Evolutionary conservation across 2,329 filamentous ascomycete genomes (phyloP).

Genomic region (Aphanoascus verrucosus): DNA sequence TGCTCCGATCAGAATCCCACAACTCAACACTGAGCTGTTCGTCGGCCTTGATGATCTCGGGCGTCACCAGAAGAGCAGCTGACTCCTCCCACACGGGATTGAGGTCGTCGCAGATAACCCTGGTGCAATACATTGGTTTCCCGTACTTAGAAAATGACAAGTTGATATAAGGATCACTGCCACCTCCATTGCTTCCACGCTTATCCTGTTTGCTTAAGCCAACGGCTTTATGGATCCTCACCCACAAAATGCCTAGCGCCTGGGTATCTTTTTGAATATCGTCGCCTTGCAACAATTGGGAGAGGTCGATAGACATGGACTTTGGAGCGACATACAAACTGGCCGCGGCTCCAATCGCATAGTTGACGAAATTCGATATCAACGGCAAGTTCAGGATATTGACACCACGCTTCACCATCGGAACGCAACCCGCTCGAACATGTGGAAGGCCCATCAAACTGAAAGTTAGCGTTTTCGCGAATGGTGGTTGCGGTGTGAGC

Average conservation of each 20-base stretch:
- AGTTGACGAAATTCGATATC: slow-evolving; percentile 95
- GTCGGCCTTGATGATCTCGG: slow-evolving; percentile 82
- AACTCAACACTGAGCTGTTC: slow-evolving; percentile 89
- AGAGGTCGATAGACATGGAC: slow-evolving; percentile 81
- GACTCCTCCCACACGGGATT: slow-evolving; percentile 90
- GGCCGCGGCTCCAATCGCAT: slow-evolving; percentile 75
- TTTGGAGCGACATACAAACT: slow-evolving; percentile 92
- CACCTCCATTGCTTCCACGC: slow-evolving; percentile 71
- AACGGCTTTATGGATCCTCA: slow-evolving; percentile 78
- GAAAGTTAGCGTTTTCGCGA: slow-evolving; percentile 82
- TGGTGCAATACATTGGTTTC: slow-evolving; percentile 95
- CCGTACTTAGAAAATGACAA: slow-evolving; percentile 91
- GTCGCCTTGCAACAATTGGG: slow-evolving; percentile 82
- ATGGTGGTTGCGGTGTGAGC: slow-evolving; percentile 81
- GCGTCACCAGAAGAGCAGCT: slow-evolving; percentile 71
- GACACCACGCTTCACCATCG: slow-evolving; percentile 81
- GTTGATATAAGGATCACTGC: slow-evolving; percentile 91
- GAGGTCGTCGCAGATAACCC: slow-evolving; percentile 87
- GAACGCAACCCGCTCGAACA: slow-evolving; percentile 77
- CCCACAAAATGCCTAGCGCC: slow-evolving; percentile 80
- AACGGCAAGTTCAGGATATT: slow-evolving; percentile 86
- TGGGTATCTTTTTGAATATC: slow-evolving; percentile 77
- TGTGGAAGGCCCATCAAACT: slow-evolving; percentile 91
- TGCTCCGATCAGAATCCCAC: slow-evolving; percentile 90
- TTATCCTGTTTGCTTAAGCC: slow-evolving; percentile 86